Evolutionary conservation across 352 stramenopile genomes (phyloP), one percentile per base, ranked within the genome.

Genomic region (Plasmopara viticola): DNA sequence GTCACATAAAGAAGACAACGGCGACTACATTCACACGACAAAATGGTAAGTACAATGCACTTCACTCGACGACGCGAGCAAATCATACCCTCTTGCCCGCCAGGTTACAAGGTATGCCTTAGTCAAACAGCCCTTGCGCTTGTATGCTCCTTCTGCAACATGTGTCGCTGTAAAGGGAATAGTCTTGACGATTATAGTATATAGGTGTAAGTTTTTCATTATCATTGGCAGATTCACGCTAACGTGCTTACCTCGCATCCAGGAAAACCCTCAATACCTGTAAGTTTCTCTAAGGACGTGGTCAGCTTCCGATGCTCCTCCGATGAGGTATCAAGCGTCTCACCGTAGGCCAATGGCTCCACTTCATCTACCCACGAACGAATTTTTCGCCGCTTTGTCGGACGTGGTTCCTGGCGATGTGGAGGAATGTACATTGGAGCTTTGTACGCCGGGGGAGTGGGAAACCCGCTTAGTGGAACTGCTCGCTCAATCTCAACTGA

Each of bases 91-190:
- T 67, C 84, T 60, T 31, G 84, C 84, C 37, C 84, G 60, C 84
- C 84, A 92, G 9, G 84, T 94, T 17, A 92, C 81, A 30, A 92
- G 70, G 44, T 94, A 94, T n/a, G 68, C 48, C 51, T 78, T 88
- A 10, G 84, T 92, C 52, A 94, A 60, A 30, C 78, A 75, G 6
- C 84, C 79, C 33, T 84, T 84, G 20, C 78, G 74, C 56, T 78
- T 84, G 56, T 74, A 85, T 35, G 81, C 81, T 55, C 68, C 68
- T n/a, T 87, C 68, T 5, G 68, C 76, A 13, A 92, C 71, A 44
- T 94, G 84, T 20, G 79, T 94, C 18, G 79, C 83, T n/a, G 84
- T 91, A 58, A 94, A 65, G 4, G 84, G 78, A 46, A 92, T 91
- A 4, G 84, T 83, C 83, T 94, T 42, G 34, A 30, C 48, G 37